Evolutionary conservation across 306 rosid genomes (phyloP).

Genomic region (Prosopis cineraria): DNA sequence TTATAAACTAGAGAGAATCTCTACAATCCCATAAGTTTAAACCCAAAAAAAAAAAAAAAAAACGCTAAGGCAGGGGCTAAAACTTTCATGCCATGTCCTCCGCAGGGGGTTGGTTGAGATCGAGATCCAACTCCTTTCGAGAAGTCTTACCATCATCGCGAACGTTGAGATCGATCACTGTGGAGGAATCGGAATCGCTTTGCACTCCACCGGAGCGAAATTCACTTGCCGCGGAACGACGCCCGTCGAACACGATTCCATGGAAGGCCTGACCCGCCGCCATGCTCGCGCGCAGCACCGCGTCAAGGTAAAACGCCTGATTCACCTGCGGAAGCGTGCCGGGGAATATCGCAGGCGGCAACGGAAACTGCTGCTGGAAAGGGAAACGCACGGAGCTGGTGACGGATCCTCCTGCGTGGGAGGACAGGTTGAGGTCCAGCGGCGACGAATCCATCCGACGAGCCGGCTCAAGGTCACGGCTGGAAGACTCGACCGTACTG

Average conservation of each 20-base stretch:
- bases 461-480: conserved; percentile 60
- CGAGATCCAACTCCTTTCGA: conserved; percentile 43
- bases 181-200: conserved; percentile 72
- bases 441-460: conserved; percentile 68
- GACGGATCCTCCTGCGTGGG: conserved; percentile 23
- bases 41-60: too few species aligned
- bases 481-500: conserved; percentile 90
- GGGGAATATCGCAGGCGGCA: conserved; percentile 29
- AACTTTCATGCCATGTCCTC: conserved; percentile 40
- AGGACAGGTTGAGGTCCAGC: conserved; percentile 58
- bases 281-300: conserved; percentile 52
- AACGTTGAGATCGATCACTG: conserved; percentile 63
- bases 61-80: background rate
- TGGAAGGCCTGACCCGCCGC: conserved; percentile 25
- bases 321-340: conserved; percentile 36
- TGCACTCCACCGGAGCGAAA: conserved; percentile 36
- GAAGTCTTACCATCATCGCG: conserved; percentile 4
- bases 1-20: conserved; percentile 30
- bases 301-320: conserved; percentile 51
- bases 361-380: conserved; percentile 47
- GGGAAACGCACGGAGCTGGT: conserved; percentile 54
- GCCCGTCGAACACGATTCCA: conserved; percentile 36
- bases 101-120: conserved; percentile 60
- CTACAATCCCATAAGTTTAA: conserved; percentile 21
- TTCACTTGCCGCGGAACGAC: conserved; percentile 12